These are phyloP conservation scores for Cyberlindnera euphorbiiphila DNA, from an alignment of 805 yeast species.

Conservation along the genomic window DNA sequence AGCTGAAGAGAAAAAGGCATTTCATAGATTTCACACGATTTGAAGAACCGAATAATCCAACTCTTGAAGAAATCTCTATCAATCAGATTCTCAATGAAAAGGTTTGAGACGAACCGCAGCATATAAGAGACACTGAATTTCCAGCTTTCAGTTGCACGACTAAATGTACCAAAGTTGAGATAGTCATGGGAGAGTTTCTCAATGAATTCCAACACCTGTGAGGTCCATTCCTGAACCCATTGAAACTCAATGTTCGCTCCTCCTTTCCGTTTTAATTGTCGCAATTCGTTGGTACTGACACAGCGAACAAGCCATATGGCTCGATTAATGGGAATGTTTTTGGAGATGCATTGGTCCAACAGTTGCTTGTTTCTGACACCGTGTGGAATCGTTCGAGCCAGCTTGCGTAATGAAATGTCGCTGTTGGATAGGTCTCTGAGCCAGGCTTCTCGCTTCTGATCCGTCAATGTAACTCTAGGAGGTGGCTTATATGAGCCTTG, in stretches of 20 bases:
- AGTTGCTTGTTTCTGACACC: constrained; percentile 74
- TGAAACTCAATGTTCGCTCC: constrained; percentile 42
- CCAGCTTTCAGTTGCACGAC: constrained; percentile 41
- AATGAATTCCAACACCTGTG: constrained; percentile 63
- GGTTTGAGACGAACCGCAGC: constrained; percentile 53
- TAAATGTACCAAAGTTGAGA: constrained; percentile 32
- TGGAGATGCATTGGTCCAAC: constrained; percentile 66
- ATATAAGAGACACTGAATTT: constrained; percentile 54
- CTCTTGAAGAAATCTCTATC: constrained; percentile 59
- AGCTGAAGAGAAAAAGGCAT: constrained; percentile 49
- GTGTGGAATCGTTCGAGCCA: constrained; percentile 83
- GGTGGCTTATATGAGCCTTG: constrained; percentile 69
- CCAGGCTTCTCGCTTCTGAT: constrained; percentile 84
- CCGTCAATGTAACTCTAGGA: constrained; percentile 86
- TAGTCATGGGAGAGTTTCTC: constrained; percentile 32
- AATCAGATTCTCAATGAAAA: constrained; percentile 65
- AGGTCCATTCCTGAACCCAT: constrained; percentile 90
- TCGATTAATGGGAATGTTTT: constrained; percentile 68
- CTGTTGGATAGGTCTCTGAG: constrained; percentile 71
- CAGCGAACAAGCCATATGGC: constrained; percentile 92
- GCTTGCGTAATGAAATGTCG: constrained; percentile 56
- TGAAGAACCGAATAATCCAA: constrained; percentile 57
- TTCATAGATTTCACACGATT: constrained; percentile 35
- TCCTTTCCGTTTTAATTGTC: constrained; percentile 52
- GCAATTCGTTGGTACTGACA: constrained; percentile 73